Conservation (phyloP, 208 protist genomes). For the Angomonas deanei region DNA sequence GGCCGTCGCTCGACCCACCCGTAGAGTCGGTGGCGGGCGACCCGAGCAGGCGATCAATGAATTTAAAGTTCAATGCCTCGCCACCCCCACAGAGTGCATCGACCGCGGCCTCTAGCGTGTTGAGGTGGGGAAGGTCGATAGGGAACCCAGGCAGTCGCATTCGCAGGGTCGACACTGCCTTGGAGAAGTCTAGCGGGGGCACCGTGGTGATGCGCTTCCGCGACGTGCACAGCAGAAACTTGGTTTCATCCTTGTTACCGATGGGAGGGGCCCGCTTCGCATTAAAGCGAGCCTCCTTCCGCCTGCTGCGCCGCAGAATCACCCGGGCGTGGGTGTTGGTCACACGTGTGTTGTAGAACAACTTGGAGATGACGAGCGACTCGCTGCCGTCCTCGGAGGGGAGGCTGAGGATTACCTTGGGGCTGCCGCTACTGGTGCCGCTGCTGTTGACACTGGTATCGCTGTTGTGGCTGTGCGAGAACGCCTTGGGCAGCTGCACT, state of each 20-base stretch:
- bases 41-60: not conserved
- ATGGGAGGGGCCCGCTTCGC: no score
- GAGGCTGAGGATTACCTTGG: no score
- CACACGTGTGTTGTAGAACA: not conserved
- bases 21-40: conserved; percentile 4
- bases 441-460: not conserved
- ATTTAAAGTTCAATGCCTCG: not conserved
- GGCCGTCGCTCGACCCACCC: conserved; percentile 18
- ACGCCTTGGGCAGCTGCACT: not conserved
- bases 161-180: conserved; percentile 11
- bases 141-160: conserved; percentile 7
- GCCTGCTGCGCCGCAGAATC: not conserved
- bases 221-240: not conserved
- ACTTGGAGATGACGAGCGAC: not conserved
- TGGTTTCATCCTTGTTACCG: not conserved
- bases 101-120: conserved; percentile 8
- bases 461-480: not conserved
- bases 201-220: not conserved
- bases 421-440: not conserved
- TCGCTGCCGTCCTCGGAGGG: not conserved
- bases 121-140: conserved; percentile 11
- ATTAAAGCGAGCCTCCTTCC: not conserved
- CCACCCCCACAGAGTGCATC: conserved; percentile 5
- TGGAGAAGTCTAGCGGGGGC: conserved; percentile 7
- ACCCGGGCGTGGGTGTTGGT: not conserved